Conservation (phyloP, 495 filamentous ascomycete genomes). For the Annulohypoxylon moriforme region DNA sequence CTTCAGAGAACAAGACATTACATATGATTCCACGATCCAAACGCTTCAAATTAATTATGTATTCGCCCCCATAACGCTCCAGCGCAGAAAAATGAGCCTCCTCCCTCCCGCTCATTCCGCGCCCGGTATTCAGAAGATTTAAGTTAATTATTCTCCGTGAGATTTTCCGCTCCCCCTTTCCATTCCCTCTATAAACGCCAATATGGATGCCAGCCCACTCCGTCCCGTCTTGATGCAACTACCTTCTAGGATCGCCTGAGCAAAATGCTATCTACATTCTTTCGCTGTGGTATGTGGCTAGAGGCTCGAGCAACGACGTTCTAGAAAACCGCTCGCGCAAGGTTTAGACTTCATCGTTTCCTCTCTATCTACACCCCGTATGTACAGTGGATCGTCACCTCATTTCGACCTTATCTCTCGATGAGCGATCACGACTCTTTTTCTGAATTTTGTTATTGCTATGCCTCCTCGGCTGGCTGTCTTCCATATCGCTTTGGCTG, state of each 20-base stretch:
- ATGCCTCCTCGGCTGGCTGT: slow-evolving; percentile 19
- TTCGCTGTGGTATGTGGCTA: slow-evolving; percentile 13
- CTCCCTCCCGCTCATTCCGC: slow-evolving; percentile 1
- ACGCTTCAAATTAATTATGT: slow-evolving; percentile 22
- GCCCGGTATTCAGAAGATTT: slow-evolving; percentile 34
- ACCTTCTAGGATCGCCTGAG: slow-evolving; percentile 34
- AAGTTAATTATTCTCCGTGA: slow-evolving; percentile 33
- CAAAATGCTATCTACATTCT: slow-evolving; percentile 41
- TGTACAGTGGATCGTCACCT: slow-evolving; percentile 32
- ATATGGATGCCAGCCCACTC: slow-evolving; percentile 28
- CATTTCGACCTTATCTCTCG: slow-evolving; percentile 9
- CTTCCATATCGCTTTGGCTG: slow-evolving; percentile 33
- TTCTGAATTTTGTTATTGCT: slow-evolving; percentile 34
- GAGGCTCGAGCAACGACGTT: slow-evolving; percentile 15
- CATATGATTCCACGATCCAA: slow-evolving; percentile 2
- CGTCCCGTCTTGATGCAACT: slow-evolving; percentile 19
- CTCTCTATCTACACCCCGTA: slow-evolving; percentile 26
- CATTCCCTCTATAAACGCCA: slow-evolving; percentile 28
- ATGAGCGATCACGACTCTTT: slow-evolving; percentile 34
- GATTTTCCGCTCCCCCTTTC: background rate
- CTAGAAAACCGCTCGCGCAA: slow-evolving; percentile 7
- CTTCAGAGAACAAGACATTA: background rate
- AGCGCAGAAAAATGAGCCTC: background rate
- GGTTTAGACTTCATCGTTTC: slow-evolving; percentile 15
- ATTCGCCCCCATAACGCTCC: slow-evolving; percentile 11